Evolutionary conservation across 371 early-diverging fungal genomes (phyloP).

Genomic region (Rhizomucor miehei): DNA sequence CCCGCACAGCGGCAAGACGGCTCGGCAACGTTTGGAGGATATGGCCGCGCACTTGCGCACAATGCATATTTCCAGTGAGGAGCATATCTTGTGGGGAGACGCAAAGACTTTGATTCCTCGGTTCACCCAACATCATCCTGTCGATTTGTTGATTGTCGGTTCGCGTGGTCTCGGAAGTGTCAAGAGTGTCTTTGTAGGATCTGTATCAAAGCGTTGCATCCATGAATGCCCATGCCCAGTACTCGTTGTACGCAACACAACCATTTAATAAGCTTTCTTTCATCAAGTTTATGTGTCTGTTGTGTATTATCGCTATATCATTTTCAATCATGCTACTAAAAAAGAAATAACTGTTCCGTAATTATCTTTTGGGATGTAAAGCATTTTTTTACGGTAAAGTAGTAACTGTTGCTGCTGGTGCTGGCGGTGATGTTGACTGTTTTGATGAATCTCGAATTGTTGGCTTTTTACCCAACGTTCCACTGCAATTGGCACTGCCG

Average conservation of each 20-base stretch:
- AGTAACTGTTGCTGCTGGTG: too few species aligned
- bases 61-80: conserved; percentile 36
- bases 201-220: conserved; percentile 47
- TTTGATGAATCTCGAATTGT: too few species aligned
- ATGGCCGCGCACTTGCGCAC: conserved; percentile 30
- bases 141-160: conserved; percentile 47
- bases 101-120: conserved; percentile 36
- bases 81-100: conserved; percentile 49
- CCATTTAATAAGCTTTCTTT: conserved; percentile 23
- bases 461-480: conserved; percentile 52
- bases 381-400: too few species aligned
- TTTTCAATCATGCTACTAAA: too few species aligned
- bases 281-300: too few species aligned
- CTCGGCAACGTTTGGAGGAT: conserved; percentile 26
- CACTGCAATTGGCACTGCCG: conserved; percentile 68
- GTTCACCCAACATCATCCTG: conserved; percentile 37
- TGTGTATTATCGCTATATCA: too few species aligned
- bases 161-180: conserved; percentile 48
- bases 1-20: conserved; percentile 27
- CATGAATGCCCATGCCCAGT: conserved; percentile 52
- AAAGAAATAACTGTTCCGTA: too few species aligned
- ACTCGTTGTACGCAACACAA: conserved; percentile 44
- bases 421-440: too few species aligned
- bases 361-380: too few species aligned
- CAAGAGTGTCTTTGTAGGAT: conserved; percentile 49